phyloP scores from a whole-genome alignment of 129 eudicot genomes.

The Artemisia tridentata region DNA sequence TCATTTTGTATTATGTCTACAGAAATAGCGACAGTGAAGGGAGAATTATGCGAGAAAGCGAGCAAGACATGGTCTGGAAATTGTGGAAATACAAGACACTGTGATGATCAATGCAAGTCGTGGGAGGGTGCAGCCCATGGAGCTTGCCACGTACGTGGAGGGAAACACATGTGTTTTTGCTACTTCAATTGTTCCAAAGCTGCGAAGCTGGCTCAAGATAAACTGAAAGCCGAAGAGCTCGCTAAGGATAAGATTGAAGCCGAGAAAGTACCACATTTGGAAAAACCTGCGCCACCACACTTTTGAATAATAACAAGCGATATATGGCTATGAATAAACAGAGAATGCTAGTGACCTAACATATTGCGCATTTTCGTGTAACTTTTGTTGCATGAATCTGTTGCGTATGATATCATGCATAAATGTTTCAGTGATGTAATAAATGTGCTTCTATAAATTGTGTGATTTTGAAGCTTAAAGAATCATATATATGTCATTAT shows the following conservation, averaged over 20 bases:
- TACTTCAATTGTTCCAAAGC: conserved; percentile 12
- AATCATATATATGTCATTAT: not conserved
- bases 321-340: not conserved
- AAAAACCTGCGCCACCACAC: not conserved
- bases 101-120: too few species aligned
- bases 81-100: too few species aligned
- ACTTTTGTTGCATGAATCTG: not conserved
- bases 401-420: not conserved
- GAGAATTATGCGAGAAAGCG: too few species aligned
- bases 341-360: not conserved
- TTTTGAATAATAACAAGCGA: not conserved
- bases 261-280: not conserved
- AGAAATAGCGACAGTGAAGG: conserved; percentile 17
- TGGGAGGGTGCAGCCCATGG: too few species aligned
- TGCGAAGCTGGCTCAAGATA: not conserved
- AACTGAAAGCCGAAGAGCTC: conserved; percentile 1
- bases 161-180: too few species aligned
- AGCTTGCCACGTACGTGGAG: too few species aligned
- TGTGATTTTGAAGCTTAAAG: not conserved
- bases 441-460: not conserved
- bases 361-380: not conserved
- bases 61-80: too few species aligned
- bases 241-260: not conserved
- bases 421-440: not conserved
- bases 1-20: not conserved